phyloP scores from a whole-genome alignment of 2,329 filamentous ascomycete species.

The Xylaria digitata region DNA sequence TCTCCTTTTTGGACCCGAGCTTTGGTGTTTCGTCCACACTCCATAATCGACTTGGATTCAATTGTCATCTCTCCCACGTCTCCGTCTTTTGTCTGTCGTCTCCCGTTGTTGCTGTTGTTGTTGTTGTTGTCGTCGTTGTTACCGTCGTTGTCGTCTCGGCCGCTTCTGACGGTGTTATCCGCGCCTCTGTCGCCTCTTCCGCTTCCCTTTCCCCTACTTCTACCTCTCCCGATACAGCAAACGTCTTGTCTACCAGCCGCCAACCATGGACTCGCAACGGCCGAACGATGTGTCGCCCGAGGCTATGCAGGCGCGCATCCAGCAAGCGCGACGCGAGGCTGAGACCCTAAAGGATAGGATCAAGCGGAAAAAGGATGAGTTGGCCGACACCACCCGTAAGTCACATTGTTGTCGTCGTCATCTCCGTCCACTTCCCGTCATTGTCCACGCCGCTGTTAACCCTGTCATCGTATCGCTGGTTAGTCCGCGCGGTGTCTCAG shows the following conservation, averaged over 20 bases:
- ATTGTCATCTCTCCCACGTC: slow-evolving; percentile 36
- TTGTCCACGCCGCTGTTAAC: slow-evolving; percentile 32
- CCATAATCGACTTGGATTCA: slow-evolving; percentile 40
- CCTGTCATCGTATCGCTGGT: slow-evolving; percentile 28
- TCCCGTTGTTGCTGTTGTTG: slow-evolving; percentile 7
- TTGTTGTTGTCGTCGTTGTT: background rate
- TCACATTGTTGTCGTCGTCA: slow-evolving; percentile 42
- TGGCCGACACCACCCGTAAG: slow-evolving; percentile 97
- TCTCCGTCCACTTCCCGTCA: background rate
- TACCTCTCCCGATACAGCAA: slow-evolving; percentile 14
- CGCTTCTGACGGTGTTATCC: slow-evolving; percentile 24
- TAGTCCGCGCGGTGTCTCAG: slow-evolving; percentile 92
- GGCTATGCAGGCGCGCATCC: slow-evolving; percentile 92
- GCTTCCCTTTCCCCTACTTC: slow-evolving; percentile 16
- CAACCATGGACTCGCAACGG: slow-evolving; percentile 68
- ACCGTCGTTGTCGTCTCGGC: background rate
- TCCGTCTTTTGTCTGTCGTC: slow-evolving; percentile 17
- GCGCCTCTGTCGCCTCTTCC: slow-evolving; percentile 26
- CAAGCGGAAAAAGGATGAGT: slow-evolving; percentile 99
- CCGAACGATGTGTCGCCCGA: slow-evolving; percentile 74
- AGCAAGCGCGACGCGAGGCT: slow-evolving; percentile 93
- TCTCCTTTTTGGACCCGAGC: slow-evolving; percentile 43
- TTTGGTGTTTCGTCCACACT: slow-evolving; percentile 45
- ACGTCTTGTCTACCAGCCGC: slow-evolving; percentile 32
- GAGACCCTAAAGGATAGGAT: slow-evolving; percentile 98